Evolutionary conservation across 2,329 filamentous ascomycete species (phyloP).

Genomic region (Penicillium sp.): DNA sequence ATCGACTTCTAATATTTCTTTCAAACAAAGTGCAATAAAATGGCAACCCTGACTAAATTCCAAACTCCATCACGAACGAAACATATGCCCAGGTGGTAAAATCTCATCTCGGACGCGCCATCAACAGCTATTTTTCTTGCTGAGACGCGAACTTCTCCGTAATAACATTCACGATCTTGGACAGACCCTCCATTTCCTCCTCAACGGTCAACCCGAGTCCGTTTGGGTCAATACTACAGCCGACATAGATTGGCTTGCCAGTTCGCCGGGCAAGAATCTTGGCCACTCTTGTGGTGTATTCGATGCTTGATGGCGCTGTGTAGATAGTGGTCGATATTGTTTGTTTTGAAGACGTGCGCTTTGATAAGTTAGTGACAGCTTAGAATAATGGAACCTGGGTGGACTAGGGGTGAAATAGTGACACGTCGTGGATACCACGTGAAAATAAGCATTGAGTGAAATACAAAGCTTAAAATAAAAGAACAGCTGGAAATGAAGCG

Average conservation of each 20-base stretch:
- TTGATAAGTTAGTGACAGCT: slow-evolving; percentile 10
- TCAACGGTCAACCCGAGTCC: slow-evolving; percentile 78
- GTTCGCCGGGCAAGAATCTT: slow-evolving; percentile 77
- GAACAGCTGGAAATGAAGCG: neutral
- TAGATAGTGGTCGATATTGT: slow-evolving; percentile 78
- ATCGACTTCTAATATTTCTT: no score
- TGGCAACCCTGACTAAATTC: neutral
- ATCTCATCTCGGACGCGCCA: neutral
- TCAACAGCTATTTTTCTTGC: neutral
- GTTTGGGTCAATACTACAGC: slow-evolving; percentile 79
- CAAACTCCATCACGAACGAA: neutral
- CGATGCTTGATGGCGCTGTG: slow-evolving; percentile 69
- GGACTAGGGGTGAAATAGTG: neutral
- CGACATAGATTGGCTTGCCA: slow-evolving; percentile 79
- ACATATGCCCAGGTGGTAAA: neutral
- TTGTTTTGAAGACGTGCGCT: slow-evolving; percentile 49
- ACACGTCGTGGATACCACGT: neutral
- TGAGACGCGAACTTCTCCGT: slow-evolving; percentile 46
- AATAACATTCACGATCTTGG: slow-evolving; percentile 70
- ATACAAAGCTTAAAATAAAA: neutral
- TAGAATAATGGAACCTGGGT: neutral
- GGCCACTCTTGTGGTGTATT: slow-evolving; percentile 83
- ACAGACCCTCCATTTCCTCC: slow-evolving; percentile 91
- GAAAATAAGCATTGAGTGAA: neutral
- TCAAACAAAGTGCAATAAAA: neutral